A percentile compares a stretch with the other conserved stretches of the same genome.
These are phyloP conservation scores for Parathielavia hyrcaniae DNA, from an alignment of 495 filamentous ascomycete species.

Conservation along the genomic window DNA sequence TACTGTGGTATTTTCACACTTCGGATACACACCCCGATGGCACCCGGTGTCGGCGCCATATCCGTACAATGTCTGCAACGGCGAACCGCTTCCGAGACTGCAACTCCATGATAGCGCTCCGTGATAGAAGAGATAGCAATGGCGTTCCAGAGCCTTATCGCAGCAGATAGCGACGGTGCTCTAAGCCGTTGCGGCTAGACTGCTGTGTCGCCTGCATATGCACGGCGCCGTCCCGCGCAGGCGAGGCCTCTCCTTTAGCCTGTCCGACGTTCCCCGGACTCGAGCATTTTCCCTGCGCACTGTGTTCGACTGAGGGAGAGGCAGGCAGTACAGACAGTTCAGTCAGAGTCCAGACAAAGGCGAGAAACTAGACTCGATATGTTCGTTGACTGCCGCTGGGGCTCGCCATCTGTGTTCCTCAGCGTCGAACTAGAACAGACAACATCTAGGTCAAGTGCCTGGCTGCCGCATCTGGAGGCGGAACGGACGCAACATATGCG, in stretches of 20 bases:
- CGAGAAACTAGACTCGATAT: too few species aligned
- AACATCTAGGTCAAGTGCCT: too few species aligned
- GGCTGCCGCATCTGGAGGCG: too few species aligned
- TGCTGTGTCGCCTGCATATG: not conserved
- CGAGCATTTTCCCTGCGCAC: not conserved
- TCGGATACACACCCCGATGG: not conserved
- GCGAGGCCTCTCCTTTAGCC: not conserved
- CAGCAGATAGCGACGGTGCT: not conserved
- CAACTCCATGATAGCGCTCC: slow-evolving; percentile 5
- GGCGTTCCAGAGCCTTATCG: slow-evolving; percentile 28
- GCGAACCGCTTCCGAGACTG: slow-evolving; percentile 7
- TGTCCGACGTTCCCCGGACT: not conserved
- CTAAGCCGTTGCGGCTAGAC: not conserved
- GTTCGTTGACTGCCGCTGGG: too few species aligned
- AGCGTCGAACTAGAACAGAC: too few species aligned
- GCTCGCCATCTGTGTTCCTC: too few species aligned
- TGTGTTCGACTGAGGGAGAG: not conserved
- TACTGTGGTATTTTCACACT: not conserved
- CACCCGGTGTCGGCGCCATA: too few species aligned
- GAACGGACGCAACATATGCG: too few species aligned
- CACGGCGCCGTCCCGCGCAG: not conserved
- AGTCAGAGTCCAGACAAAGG: too few species aligned
- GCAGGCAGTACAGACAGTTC: too few species aligned
- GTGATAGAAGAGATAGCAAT: slow-evolving; percentile 15
- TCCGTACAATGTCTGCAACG: not conserved